These are phyloP conservation scores for Ogataea chonburiensis DNA, from an alignment of 805 yeast genomes.

Conservation along the genomic window DNA sequence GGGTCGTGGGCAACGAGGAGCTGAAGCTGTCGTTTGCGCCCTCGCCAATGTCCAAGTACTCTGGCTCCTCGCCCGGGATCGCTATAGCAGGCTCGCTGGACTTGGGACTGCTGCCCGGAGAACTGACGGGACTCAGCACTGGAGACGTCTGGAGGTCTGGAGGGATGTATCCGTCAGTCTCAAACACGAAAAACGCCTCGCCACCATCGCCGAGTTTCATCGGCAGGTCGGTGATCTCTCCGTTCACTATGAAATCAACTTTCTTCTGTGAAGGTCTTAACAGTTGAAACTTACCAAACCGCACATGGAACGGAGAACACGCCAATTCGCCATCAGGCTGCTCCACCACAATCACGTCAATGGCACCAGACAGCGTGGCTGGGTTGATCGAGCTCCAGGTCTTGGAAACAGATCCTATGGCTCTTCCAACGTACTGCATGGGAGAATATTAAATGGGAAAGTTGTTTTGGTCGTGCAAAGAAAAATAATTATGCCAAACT, in stretches of 20 bases:
- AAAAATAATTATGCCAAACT: not conserved
- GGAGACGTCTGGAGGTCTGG: conserved; percentile 82
- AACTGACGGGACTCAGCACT: conserved; percentile 62
- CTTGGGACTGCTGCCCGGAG: conserved; percentile 48
- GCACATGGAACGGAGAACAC: conserved; percentile 94
- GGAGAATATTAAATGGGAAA: conserved; percentile 7
- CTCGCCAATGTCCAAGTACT: conserved; percentile 47
- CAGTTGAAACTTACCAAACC: conserved; percentile 93
- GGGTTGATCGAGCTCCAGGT: conserved; percentile 98
- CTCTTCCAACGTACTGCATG: conserved; percentile 97
- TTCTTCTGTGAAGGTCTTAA: conserved; percentile 93
- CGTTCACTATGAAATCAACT: conserved; percentile 86
- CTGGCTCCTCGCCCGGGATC: conserved; percentile 45
- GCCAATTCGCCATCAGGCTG: conserved; percentile 70
- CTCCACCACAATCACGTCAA: conserved; percentile 92
- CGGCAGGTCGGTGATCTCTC: conserved; percentile 73
- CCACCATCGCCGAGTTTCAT: conserved; percentile 98
- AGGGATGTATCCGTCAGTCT: conserved; percentile 73
- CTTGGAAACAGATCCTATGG: conserved; percentile 90
- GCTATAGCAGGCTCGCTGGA: conserved; percentile 17
- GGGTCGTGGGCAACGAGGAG: conserved; percentile 10
- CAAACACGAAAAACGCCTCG: conserved; percentile 96
- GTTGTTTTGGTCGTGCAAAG: conserved; percentile 7
- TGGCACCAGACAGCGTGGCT: conserved; percentile 94
- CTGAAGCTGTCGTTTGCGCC: conserved; percentile 24